These are phyloP conservation scores for Wickerhamomyces alni DNA, from an alignment of 805 yeast genomes.

Conservation along the genomic window DNA sequence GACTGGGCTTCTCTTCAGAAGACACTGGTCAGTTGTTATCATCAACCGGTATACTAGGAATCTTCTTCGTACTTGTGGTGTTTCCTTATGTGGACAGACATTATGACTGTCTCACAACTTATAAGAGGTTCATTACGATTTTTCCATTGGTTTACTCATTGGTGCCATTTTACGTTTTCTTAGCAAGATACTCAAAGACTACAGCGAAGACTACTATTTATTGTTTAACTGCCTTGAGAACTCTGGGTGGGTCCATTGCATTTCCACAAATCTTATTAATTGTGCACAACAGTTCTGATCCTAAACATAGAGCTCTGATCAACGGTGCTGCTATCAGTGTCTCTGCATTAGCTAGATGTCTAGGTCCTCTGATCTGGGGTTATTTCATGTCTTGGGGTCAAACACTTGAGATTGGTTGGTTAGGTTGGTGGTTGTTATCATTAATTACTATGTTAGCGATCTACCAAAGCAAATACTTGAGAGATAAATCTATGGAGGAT, in stretches of 20 bases:
- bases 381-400: slow-evolving; percentile 33
- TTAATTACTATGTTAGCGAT: slow-evolving; percentile 22
- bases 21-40: slow-evolving; percentile 48
- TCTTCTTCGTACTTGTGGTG: slow-evolving; percentile 40
- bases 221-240: slow-evolving; percentile 26
- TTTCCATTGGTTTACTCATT: slow-evolving; percentile 40
- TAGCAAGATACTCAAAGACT: slow-evolving; percentile 24
- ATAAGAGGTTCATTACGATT: slow-evolving; percentile 31
- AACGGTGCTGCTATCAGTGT: slow-evolving; percentile 52
- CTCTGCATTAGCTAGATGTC: slow-evolving; percentile 47
- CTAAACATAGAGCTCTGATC: slow-evolving; percentile 50
- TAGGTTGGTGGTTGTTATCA: slow-evolving; percentile 28
- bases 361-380: slow-evolving; percentile 57
- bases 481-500: slow-evolving; percentile 23
- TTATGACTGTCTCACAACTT: slow-evolving; percentile 40
- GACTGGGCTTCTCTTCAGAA: slow-evolving; percentile 41
- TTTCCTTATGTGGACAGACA: slow-evolving; percentile 47
- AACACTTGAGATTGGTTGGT: slow-evolving; percentile 24
- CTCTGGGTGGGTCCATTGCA: slow-evolving; percentile 39
- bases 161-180: slow-evolving; percentile 43
- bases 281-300: slow-evolving; percentile 48
- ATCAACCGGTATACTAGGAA: slow-evolving; percentile 47
- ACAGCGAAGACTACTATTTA: slow-evolving; percentile 18
- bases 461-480: slow-evolving; percentile 22
- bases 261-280: slow-evolving; percentile 49